Evolutionary conservation across 23 red algal species (phyloP), one percentile per base, ranked within the genome.

Genomic region (Agarophyton chilense): DNA sequence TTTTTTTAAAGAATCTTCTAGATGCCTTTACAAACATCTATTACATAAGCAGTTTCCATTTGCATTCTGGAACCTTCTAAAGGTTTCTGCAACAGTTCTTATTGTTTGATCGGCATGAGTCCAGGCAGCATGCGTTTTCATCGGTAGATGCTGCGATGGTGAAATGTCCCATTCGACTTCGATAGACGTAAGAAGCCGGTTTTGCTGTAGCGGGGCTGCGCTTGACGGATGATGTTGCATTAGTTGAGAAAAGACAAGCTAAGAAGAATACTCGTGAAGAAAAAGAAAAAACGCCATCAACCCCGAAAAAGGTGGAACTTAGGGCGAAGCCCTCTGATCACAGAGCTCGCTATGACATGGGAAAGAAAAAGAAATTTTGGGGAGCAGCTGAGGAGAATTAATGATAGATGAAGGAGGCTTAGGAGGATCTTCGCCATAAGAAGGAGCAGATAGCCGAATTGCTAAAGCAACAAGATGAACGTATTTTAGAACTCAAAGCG

Each of bases 71-170:
- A n/a, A n/a, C n/a, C n/a, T n/a, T n/a, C n/a, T n/a, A n/a, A n/a
- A n/a, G n/a, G n/a, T n/a, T n/a, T n/a, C n/a, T n/a, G n/a, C n/a
- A n/a, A n/a, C n/a, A n/a, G n/a, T n/a, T 96, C 64, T 77, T 96
- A 10, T 46, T 79, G 29, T 96, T 90, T 70, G 84, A 86, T 2
- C 25, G 68, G 14, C 78, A 76, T 2, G 79, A 96, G 17, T 54
- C 72, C n/a, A 87, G 87, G 32, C 42, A 53, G 7, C 58, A 64
- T 21, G 94, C 94, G 22, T 19, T 81, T 34, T 52, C 77, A 19
- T 92, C 81, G 36, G 86, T 90, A 12, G 94, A 96, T 44, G 94
- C 94, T 51, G 87, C 92, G 17, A 88, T 96, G 84, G 84, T 78
- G 14, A 91, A 96, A 71, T 78, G 94, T 25, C 89, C 88, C 47